Evolutionary conservation across 2,329 filamentous ascomycete genomes (phyloP).

Genomic region (Cercospora sp.): DNA sequence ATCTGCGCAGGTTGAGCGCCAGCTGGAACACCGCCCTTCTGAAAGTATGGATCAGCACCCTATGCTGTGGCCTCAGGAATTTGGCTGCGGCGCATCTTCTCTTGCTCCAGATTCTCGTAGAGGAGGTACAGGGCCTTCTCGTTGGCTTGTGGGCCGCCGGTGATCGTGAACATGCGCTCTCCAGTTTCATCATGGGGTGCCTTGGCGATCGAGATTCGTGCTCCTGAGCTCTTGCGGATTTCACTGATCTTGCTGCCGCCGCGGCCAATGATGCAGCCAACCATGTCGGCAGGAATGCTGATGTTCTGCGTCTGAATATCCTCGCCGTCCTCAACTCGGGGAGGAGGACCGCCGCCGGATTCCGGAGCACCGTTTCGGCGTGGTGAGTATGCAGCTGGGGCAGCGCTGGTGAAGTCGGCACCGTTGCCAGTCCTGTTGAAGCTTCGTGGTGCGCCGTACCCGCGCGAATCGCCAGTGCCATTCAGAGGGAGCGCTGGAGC

Average conservation of each 20-base stretch:
- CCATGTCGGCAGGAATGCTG: slow-evolving; percentile 99
- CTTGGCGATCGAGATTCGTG: slow-evolving; percentile 97
- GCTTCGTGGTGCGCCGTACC: slow-evolving; percentile 58
- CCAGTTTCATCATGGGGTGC: slow-evolving; percentile 95
- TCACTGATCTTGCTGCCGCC: slow-evolving; percentile 97
- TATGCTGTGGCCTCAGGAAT: slow-evolving; percentile 50
- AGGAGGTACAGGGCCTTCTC: slow-evolving; percentile 94
- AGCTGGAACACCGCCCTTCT: slow-evolving; percentile 2
- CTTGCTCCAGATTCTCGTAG: slow-evolving; percentile 97
- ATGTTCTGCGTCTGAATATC: slow-evolving; percentile 99
- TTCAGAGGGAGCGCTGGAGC: slow-evolving; percentile 54
- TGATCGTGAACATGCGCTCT: slow-evolving; percentile 99
- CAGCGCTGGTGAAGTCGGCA: slow-evolving; percentile 87
- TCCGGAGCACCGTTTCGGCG: slow-evolving; percentile 73
- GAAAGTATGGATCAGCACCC: slow-evolving; percentile 28
- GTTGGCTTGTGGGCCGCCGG: slow-evolving; percentile 89
- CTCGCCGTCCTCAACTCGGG: slow-evolving; percentile 93
- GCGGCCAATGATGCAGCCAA: slow-evolving; percentile 97
- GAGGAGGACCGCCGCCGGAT: slow-evolving; percentile 66
- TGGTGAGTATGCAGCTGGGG: slow-evolving; percentile 63
- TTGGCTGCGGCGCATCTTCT: slow-evolving; percentile 97
- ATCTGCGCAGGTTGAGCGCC: slow-evolving; percentile 7
- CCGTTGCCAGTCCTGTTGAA: slow-evolving; percentile 94
- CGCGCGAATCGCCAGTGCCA: slow-evolving; percentile 54
- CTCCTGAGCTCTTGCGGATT: slow-evolving; percentile 94